A percentile compares a stretch with the other conserved stretches of the same genome.
Conservation (phyloP, 768 basidiomycete species). For the Tephrocybe rancida region DNA sequence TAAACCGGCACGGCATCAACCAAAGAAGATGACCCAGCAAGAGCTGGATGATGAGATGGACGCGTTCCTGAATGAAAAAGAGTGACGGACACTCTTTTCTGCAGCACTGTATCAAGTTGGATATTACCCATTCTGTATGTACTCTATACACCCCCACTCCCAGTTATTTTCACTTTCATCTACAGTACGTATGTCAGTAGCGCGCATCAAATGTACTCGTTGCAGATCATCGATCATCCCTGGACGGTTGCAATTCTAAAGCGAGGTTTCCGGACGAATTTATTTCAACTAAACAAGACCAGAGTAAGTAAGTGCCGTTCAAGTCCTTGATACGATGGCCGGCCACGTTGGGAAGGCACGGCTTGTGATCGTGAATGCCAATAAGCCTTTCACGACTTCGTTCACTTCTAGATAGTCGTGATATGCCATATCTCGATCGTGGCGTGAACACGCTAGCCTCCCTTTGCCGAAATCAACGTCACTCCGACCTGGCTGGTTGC, state of each 20-base stretch:
- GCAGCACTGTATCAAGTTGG: background rate
- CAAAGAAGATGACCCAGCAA: conserved; percentile 62
- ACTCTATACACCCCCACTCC: conserved; percentile 5
- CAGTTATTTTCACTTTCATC: background rate
- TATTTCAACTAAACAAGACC: background rate
- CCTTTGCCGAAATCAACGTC: background rate
- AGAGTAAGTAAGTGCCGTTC: background rate
- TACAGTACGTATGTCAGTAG: background rate
- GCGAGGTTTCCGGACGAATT: background rate
- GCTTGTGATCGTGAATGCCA: background rate
- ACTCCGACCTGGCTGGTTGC: background rate
- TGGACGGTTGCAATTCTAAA: background rate
- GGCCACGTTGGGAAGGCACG: background rate
- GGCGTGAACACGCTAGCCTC: background rate
- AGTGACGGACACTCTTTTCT: conserved; percentile 9
- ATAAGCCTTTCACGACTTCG: background rate
- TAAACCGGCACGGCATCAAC: conserved; percentile 38
- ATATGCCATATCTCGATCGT: background rate
- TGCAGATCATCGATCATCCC: background rate
- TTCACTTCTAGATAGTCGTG: background rate
- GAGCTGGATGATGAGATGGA: conserved; percentile 86
- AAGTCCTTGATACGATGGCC: background rate
- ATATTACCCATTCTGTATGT: conserved; percentile 9
- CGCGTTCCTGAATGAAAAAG: conserved; percentile 64
- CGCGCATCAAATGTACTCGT: background rate